These are phyloP conservation scores for Aspergillus ochraceoroseus DNA, from an alignment of 2,329 filamentous ascomycete genomes.

Conservation along the genomic window DNA sequence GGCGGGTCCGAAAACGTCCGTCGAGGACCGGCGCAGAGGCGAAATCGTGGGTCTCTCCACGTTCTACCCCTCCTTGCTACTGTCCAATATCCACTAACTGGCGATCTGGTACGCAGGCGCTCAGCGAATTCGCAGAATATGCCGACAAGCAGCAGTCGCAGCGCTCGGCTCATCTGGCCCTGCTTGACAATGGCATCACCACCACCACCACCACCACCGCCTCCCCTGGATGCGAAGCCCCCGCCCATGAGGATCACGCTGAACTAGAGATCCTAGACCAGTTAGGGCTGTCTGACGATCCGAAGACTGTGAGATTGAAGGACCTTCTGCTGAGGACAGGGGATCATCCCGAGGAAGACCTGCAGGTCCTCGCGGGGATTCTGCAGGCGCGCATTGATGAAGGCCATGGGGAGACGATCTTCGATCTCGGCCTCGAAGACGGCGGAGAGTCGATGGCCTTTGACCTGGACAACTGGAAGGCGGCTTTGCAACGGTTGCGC, in stretches of 20 bases:
- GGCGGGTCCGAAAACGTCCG: slow-evolving; percentile 54
- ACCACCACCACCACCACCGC: too few species aligned
- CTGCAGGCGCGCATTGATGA: slow-evolving; percentile 68
- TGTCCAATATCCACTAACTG: slow-evolving; percentile 10
- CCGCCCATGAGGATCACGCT: slow-evolving; percentile 63
- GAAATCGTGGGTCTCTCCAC: slow-evolving; percentile 61
- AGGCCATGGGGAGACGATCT: slow-evolving; percentile 81
- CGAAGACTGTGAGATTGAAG: slow-evolving; percentile 62
- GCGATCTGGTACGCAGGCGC: slow-evolving; percentile 50
- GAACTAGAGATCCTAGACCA: slow-evolving; percentile 87
- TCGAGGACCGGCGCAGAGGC: slow-evolving; percentile 77
- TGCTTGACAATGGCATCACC: slow-evolving; percentile 40
- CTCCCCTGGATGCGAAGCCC: too few species aligned
- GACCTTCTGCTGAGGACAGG: slow-evolving; percentile 62
- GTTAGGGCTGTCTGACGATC: slow-evolving; percentile 66
- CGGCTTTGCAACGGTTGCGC: slow-evolving; percentile 61
- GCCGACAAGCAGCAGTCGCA: slow-evolving; percentile 84
- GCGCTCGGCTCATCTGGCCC: slow-evolving; percentile 35
- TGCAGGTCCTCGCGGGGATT: slow-evolving; percentile 60
- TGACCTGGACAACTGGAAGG: slow-evolving; percentile 67
- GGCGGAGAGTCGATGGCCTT: slow-evolving; percentile 81
- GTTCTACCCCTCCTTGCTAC: slow-evolving; percentile 4
- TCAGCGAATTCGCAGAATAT: slow-evolving; percentile 96
- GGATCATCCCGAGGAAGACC: slow-evolving; percentile 54
- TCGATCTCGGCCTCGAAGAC: slow-evolving; percentile 88